Percentiles rank a stretch among this genome's conserved stretches.
These are phyloP conservation scores for Citrus sinensis DNA, from an alignment of 345 rosid species.

Conservation along the genomic window DNA sequence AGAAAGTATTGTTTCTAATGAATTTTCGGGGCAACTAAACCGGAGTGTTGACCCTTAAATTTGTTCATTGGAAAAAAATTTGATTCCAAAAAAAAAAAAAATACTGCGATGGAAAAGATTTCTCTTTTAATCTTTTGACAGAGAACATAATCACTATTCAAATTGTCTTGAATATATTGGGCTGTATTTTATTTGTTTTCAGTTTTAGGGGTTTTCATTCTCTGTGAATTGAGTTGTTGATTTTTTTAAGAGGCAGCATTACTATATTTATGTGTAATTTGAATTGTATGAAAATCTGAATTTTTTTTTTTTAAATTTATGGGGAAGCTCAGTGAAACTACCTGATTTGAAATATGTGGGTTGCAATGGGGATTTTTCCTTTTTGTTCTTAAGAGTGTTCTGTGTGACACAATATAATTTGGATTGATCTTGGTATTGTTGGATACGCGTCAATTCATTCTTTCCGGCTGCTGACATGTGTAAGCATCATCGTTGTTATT, in stretches of 20 bases:
- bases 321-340: background rate
- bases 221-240: background rate
- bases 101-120: background rate
- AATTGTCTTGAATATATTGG: background rate
- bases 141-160: background rate
- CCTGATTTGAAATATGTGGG: background rate
- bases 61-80: background rate
- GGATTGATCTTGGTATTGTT: background rate
- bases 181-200: background rate
- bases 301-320: background rate
- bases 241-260: background rate
- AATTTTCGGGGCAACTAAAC: background rate
- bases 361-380: background rate
- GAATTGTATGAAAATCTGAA: background rate
- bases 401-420: background rate
- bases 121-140: background rate
- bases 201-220: background rate
- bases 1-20: background rate
- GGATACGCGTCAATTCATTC: background rate
- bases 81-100: background rate
- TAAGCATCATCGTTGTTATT: background rate
- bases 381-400: background rate
- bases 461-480: background rate
- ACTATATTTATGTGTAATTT: background rate
- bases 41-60: background rate